A percentile compares a stretch with the other conserved stretches of the same genome.
phyloP scores from a whole-genome alignment of 148 eudicot species.

The Chenopodium formosanum region DNA sequence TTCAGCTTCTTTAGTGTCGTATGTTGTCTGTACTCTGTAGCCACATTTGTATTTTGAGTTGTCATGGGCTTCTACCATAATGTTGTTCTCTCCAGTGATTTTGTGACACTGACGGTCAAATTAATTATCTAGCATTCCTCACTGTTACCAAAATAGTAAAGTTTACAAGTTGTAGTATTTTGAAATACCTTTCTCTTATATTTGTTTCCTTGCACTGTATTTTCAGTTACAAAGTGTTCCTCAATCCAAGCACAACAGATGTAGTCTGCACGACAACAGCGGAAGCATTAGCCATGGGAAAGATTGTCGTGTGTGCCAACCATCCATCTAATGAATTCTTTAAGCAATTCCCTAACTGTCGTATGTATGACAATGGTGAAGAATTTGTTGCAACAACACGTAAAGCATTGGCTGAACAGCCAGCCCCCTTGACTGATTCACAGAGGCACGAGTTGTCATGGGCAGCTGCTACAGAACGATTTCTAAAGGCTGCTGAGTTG shows the following conservation, averaged over 20 bases:
- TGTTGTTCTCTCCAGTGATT: too few species aligned
- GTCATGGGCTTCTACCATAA: too few species aligned
- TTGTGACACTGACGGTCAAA: background rate
- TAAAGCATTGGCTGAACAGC: slow-evolving; percentile 63
- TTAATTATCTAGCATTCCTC: background rate
- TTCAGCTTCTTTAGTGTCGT: too few species aligned
- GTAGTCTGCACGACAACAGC: slow-evolving; percentile 97
- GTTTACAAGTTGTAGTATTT: background rate
- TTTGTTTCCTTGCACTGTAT: slow-evolving; percentile 11
- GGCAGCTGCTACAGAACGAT: slow-evolving; percentile 90
- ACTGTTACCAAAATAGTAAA: background rate
- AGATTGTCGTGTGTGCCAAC: slow-evolving; percentile 83
- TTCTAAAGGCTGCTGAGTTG: slow-evolving; percentile 56
- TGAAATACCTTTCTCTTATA: background rate
- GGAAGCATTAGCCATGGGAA: slow-evolving; percentile 99
- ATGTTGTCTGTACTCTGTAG: too few species aligned
- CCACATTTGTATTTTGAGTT: too few species aligned
- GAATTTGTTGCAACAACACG: slow-evolving; percentile 59
- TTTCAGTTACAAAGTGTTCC: slow-evolving; percentile 81
- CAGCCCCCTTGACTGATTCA: slow-evolving; percentile 59
- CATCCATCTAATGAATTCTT: slow-evolving; percentile 97
- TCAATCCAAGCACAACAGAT: slow-evolving; percentile 97
- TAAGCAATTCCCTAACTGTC: slow-evolving; percentile 85
- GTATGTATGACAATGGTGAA: slow-evolving; percentile 52
- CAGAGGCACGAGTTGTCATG: slow-evolving; percentile 75